These are phyloP conservation scores for Cenococcum geophilum DNA, from an alignment of 495 filamentous ascomycete genomes.

Conservation along the genomic window DNA sequence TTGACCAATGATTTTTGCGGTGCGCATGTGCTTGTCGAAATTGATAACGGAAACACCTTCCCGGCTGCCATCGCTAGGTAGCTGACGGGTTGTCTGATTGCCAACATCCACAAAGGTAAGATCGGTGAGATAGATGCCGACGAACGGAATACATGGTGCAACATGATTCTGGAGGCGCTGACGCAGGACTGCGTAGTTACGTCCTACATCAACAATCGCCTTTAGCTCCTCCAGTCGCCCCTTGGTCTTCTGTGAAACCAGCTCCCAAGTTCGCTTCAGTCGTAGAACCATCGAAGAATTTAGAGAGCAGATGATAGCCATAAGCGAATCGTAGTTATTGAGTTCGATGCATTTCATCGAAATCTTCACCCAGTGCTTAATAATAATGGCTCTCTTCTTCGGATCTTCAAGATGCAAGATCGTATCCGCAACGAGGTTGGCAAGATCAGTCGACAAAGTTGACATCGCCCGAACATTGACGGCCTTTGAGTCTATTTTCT, in stretches of 20 bases:
- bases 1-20: slow-evolving; percentile 90
- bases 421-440: slow-evolving; percentile 91
- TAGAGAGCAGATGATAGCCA: slow-evolving; percentile 92
- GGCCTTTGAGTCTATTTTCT: slow-evolving; percentile 68
- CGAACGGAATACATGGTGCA: slow-evolving; percentile 88
- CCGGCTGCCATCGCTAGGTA: slow-evolving; percentile 47
- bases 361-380: slow-evolving; percentile 99
- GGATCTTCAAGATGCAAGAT: slow-evolving; percentile 80
- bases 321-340: slow-evolving; percentile 92
- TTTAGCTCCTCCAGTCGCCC: slow-evolving; percentile 69
- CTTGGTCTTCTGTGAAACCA: slow-evolving; percentile 80
- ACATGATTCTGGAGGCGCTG: slow-evolving; percentile 80
- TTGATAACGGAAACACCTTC: slow-evolving; percentile 78
- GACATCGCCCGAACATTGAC: slow-evolving; percentile 96
- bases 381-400: slow-evolving; percentile 81
- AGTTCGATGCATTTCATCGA: slow-evolving; percentile 78
- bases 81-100: slow-evolving; percentile 70
- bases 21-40: slow-evolving; percentile 95
- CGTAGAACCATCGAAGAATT: slow-evolving; percentile 87
- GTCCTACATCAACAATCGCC: slow-evolving; percentile 75
- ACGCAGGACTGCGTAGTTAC: slow-evolving; percentile 88
- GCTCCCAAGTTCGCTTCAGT: slow-evolving; percentile 90
- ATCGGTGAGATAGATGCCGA: slow-evolving; percentile 95
- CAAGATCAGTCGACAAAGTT: slow-evolving; percentile 79
- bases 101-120: slow-evolving; percentile 86